phyloP scores from a whole-genome alignment of 1,139 yeast genomes.

The Saccharomyces hybrid region DNA sequence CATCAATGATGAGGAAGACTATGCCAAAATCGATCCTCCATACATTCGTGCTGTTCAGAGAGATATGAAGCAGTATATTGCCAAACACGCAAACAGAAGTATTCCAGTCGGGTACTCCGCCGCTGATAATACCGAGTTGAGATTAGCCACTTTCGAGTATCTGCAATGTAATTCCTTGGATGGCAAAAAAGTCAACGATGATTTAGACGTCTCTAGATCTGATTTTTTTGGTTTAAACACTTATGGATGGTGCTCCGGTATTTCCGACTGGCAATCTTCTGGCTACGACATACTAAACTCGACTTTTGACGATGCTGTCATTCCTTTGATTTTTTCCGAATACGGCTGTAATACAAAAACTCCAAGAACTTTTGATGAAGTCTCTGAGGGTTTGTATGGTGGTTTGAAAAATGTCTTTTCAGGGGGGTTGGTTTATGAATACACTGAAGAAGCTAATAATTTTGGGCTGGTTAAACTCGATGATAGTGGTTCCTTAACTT shows the following conservation, averaged over 20 bases:
- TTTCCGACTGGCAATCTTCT: slow-evolving; percentile 53
- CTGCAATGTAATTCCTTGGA: slow-evolving; percentile 59
- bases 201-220: slow-evolving; percentile 54
- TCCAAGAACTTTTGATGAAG: slow-evolving; percentile 69
- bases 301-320: slow-evolving; percentile 51
- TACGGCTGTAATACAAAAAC: slow-evolving; percentile 61
- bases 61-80: slow-evolving; percentile 79
- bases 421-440: slow-evolving; percentile 78
- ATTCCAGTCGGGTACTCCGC: slow-evolving; percentile 94
- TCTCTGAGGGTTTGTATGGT: slow-evolving; percentile 49
- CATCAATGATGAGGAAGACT: slow-evolving; percentile 66
- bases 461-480: slow-evolving; percentile 62
- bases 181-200: slow-evolving; percentile 36
- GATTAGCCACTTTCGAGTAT: slow-evolving; percentile 74
- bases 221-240: slow-evolving; percentile 91
- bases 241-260: slow-evolving; percentile 86
- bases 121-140: slow-evolving; percentile 67
- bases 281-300: slow-evolving; percentile 61
- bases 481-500: slow-evolving; percentile 36
- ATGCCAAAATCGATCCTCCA: slow-evolving; percentile 52
- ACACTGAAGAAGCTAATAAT: slow-evolving; percentile 57
- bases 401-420: slow-evolving; percentile 50
- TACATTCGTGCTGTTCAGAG: slow-evolving; percentile 87
- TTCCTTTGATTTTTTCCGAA: slow-evolving; percentile 83
- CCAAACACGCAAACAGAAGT: slow-evolving; percentile 55